Evolutionary conservation across 2,329 filamentous ascomycete genomes (phyloP), one percentile per base, ranked within the genome.

Genomic region (Xylariaceae sp.): DNA sequence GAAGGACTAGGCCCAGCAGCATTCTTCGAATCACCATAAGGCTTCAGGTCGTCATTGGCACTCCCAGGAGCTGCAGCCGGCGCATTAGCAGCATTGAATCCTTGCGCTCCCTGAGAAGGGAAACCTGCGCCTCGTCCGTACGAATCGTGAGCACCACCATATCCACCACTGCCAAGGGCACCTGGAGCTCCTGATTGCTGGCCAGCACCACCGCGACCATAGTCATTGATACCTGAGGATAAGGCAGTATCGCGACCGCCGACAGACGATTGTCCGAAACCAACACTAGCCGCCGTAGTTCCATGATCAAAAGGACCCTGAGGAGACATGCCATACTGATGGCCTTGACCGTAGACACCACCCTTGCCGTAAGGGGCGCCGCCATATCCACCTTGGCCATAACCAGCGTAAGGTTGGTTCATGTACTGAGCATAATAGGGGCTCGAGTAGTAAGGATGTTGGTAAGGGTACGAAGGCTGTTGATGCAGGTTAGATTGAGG

Each of bases 351-450:
- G 58, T 84, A 84, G 60, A 78, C 72, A 54, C 72, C 73, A 34
- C 71, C 76, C 73, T 83, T 84, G 57, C 76, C 73, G 58, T 83
- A 84, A 1, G 80, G 80, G 5, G 68, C 74, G 21, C 67, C 67
- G 19, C 65, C 72, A 57, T 74, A 83, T 30, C 73, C 77, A 48
- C 74, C 78, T 65, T 81, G 78, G 49, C 73, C 74, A 58, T 80
- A 82, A 41, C 74, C 75, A 40, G 66, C 70, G 49, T 80, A 78
- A 63, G 75, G 75, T 56, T 77, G 74, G 69, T 67, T 70, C 72
- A 78, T 74, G 64, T 85, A 86, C 54, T 80, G 76, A 56, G 79
- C 74, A 63, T 86, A 86, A 68, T 84, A 85, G 1, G 81, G 81
- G 69, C 78, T 84, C 61, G 72, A 75, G 63, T 79, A 85, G 70